A percentile compares a stretch with the other conserved stretches of the same genome.
Evolutionary conservation across 176 grass and related monocot genomes (phyloP).

Genomic region (Pharus latifolius): DNA sequence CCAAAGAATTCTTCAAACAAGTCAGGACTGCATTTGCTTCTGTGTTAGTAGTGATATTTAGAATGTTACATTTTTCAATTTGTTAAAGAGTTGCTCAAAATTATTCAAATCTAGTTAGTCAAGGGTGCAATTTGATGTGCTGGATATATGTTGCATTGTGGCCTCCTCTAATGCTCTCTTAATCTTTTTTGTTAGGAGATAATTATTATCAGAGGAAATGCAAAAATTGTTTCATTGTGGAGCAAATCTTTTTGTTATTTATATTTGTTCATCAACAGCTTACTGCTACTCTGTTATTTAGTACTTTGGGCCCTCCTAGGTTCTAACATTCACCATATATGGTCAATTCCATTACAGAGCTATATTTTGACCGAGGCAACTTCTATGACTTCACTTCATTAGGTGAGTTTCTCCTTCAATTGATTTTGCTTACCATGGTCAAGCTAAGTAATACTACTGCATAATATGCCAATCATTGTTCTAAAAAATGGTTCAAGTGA

Average conservation of each 20-base stretch:
- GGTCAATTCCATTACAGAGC: conserved; percentile 29
- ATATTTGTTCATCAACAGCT: not conserved
- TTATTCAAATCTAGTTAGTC: not conserved
- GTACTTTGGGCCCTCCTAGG: not conserved
- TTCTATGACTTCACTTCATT: conserved; percentile 93
- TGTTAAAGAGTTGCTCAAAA: not conserved
- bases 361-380: conserved; percentile 81
- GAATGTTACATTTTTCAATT: not conserved
- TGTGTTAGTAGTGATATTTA: not conserved
- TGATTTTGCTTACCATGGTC: no score
- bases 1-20: not conserved
- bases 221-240: not conserved
- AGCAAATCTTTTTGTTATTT: not conserved
- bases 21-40: not conserved
- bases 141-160: not conserved
- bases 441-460: no score
- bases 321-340: not conserved
- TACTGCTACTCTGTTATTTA: not conserved
- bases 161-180: not conserved
- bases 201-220: no score
- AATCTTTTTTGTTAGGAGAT: no score
- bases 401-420: conserved; percentile 36
- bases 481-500: not conserved
- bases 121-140: not conserved
- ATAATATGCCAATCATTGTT: not conserved